These are phyloP conservation scores for Malassezia dermatis DNA, from an alignment of 1,284 basidiomycete genomes.

Conservation along the genomic window DNA sequence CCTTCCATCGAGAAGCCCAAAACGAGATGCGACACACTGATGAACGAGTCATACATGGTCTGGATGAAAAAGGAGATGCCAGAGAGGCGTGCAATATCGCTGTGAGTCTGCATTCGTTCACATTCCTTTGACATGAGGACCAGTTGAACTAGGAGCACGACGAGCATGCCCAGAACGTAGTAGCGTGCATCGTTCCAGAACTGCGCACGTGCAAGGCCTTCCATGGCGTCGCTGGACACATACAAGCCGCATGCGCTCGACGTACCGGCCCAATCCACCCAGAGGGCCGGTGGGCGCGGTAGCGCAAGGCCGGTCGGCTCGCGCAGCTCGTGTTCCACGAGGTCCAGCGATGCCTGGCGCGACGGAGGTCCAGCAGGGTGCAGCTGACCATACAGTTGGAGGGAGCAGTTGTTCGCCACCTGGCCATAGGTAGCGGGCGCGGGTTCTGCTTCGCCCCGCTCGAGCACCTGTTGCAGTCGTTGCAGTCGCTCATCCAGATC, in stretches of 20 bases:
- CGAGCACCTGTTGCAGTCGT: conserved; percentile 3
- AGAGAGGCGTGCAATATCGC: conserved; percentile 6
- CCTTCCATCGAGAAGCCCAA: not conserved
- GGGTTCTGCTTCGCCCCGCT: not conserved
- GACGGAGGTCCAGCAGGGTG: not conserved
- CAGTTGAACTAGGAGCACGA: conserved; percentile 7
- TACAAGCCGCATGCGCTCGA: conserved; percentile 7
- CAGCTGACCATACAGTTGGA: conserved; percentile 14
- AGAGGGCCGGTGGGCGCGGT: not conserved
- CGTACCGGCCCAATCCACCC: not conserved
- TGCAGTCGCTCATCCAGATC: conserved; percentile 5
- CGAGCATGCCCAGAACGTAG: conserved; percentile 11
- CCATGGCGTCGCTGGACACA: not conserved
- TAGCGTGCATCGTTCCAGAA: conserved; percentile 12
- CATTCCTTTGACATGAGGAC: conserved; percentile 1
- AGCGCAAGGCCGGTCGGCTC: conserved; percentile 2
- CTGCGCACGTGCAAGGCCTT: not conserved
- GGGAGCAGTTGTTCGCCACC: conserved; percentile 4
- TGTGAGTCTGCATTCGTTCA: conserved; percentile 10
- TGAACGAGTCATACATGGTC: conserved; percentile 9
- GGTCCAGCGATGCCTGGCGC: not conserved
- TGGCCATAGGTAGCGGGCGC: not conserved
- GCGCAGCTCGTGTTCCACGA: conserved; percentile 1
- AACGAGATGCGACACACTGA: conserved; percentile 7
- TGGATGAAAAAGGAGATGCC: conserved; percentile 3